Conservation (phyloP, 139 green algal species). For the Tetratostichococcus sp. region DNA sequence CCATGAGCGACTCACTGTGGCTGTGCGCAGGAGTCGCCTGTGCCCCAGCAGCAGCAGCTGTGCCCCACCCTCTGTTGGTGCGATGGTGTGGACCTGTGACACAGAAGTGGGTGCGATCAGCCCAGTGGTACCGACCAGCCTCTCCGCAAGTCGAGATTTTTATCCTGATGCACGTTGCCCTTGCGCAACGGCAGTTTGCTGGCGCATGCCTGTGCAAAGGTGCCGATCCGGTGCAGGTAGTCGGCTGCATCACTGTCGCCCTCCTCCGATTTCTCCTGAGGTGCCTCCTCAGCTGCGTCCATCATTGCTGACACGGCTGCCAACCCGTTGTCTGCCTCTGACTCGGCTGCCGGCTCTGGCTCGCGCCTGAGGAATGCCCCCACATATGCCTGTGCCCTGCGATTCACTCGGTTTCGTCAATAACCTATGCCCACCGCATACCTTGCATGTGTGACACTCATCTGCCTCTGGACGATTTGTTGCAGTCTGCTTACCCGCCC, state of each 20-base stretch:
- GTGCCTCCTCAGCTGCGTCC: background rate
- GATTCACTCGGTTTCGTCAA: no score
- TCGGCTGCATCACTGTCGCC: conserved; percentile 1
- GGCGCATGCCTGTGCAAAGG: conserved; percentile 80
- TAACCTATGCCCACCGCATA: no score
- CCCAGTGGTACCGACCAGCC: no score
- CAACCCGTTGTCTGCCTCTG: background rate
- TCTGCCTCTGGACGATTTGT: no score
- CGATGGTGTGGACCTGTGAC: conserved; percentile 70
- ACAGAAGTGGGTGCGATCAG: no score
- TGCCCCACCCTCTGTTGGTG: conserved; percentile 45
- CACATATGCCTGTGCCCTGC: conserved; percentile 85
- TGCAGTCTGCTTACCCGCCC: no score
- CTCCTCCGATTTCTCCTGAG: background rate
- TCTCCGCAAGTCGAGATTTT: no score
- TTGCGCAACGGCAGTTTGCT: no score
- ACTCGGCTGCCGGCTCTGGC: conserved; percentile 1
- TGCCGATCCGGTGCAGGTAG: conserved; percentile 76
- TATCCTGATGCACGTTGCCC: no score
- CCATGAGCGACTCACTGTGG: conserved; percentile 37
- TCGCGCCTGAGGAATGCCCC: conserved; percentile 75
- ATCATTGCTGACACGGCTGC: background rate
- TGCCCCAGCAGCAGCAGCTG: conserved; percentile 91
- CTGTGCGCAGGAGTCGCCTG: conserved; percentile 60
- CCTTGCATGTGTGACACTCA: no score